Evolutionary conservation across 2,329 filamentous ascomycete species (phyloP), one percentile per base, ranked within the genome.

Genomic region (Monosporascus ibericus): DNA sequence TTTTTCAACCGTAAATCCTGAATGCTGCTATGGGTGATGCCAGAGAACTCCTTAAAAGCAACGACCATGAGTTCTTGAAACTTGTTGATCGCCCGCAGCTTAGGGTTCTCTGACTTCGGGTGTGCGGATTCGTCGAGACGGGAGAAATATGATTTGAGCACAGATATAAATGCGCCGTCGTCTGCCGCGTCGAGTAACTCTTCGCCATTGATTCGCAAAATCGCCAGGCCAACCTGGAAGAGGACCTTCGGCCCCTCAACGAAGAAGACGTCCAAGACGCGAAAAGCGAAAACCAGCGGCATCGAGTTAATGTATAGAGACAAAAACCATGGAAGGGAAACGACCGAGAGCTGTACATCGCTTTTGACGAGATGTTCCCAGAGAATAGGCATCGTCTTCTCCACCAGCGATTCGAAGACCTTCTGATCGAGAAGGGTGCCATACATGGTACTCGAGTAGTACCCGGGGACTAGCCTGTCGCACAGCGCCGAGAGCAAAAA

Each of bases 51-150:
- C 62, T 96, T 97, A 74, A 99, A 99, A 1, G 94, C 94, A 20
- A 97, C 94, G 3, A 99, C 94, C 92, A 99, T 97, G 52, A 99
- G 81, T 69, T 97, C 94, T 65, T 99, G 94, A 68, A 99, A 99
- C 47, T 90, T 84, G 6, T 95, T 99, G 50, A 99, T 94, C 0
- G 92, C 90, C 50, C 92, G 83, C 49, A 97, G 76, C 72, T 97
- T 99, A 3, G 92, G 86, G 58, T 97, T 99, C 67, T 96, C 92
- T 0, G 91, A 96, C 65, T 88, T 92, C 2, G 94, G 94, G 65
- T 99, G 92, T 2, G 94, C 94, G 3, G 92, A 96, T 71, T 97
- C 92, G 66, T 97, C 92, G 8, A 99, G 77, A 39, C 90, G 85
- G 7, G 90, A 84, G 68, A 99, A 99, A 71, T 99, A 99, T 0